Base-by-base conservation (phyloP, 1,284 basidiomycete species). In the Ceratobasidium papillatum region DNA sequence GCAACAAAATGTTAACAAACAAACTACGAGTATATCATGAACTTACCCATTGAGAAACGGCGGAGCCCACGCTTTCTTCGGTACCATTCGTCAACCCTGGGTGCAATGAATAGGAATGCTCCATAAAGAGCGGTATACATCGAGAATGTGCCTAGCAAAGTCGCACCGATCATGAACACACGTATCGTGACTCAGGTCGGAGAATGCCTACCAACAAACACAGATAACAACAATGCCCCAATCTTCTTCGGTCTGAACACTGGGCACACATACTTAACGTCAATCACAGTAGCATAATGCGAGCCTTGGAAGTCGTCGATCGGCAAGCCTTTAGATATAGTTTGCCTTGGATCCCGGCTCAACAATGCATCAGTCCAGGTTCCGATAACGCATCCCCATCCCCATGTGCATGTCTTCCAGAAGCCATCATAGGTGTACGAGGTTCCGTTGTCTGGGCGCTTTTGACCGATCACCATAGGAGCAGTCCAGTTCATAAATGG, bases 231-330 rank as follows among this genome's bases (percentile, higher is more conserved):
- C 7, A 73, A 14, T 9, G 58, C n/a, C 7, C 71, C 71, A 41
- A 61, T 36, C 22, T 30, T 49, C 22, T 73, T 73, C 4, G 25
- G 30, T 30, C 19, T 38, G 27, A 73, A 73, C 22, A 63, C 71
- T 9, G 71, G 71, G 47, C 71, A 73, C 17, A 73, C 71, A 43
- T 73, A 73, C 17, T 73, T 58, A 22, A 73, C 71, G n/a, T 73
- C 71, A 27, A 73, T 73, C 59, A 73, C 71, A 7, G 59, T 63
- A 27, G 71, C 32, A 22, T 56, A 62, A 32, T 22, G 30, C 11
- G 34, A 30, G 4, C 59, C 43, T 4, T 22, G 47, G 12, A 63
- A 56, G 5, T 12, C 8, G 22, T 54, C 14, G 2, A 73, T 17
- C 8, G 71, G 71, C 14, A 73, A 32, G 47, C 71, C 71, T 12